Conservation (phyloP, 345 rosid genomes). For the Cardamine chenopodiifolia region DNA sequence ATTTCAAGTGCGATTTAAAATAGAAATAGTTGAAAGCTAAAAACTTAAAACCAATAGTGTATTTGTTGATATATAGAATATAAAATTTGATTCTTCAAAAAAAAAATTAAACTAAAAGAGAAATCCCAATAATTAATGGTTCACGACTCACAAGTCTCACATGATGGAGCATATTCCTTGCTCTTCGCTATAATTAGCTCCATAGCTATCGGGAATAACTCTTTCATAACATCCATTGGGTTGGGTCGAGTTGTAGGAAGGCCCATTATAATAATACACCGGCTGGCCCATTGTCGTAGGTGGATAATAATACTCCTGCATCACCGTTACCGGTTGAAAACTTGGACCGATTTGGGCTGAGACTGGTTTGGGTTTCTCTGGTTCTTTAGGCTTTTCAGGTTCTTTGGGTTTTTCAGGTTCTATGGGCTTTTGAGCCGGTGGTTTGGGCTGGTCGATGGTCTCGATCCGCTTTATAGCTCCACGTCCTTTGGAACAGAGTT, state of each 20-base stretch:
- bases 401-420: slow-evolving; percentile 15
- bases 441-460: slow-evolving; percentile 24
- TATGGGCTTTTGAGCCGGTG: neutral
- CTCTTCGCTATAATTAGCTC: neutral
- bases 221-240: slow-evolving; percentile 33
- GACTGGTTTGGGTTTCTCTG: neutral
- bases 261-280: neutral
- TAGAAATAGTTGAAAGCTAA: too few species aligned
- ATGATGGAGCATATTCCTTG: neutral
- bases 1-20: neutral
- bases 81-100: neutral
- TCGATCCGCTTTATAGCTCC: slow-evolving; percentile 48
- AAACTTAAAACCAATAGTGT: too few species aligned
- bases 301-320: neutral
- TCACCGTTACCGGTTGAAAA: neutral
- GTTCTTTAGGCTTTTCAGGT: slow-evolving; percentile 1
- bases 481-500: slow-evolving; percentile 52
- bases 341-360: slow-evolving; percentile 5
- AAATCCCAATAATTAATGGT: neutral
- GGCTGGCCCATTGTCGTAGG: neutral
- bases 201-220: slow-evolving; percentile 48
- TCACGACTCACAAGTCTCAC: neutral
- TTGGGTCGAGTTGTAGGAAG: neutral
- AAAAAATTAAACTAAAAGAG: neutral
- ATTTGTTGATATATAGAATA: neutral